Percentiles rank a stretch among this genome's conserved stretches.
These are phyloP conservation scores for Closterium sp. DNA, from an alignment of 139 green algal genomes.

Conservation along the genomic window DNA sequence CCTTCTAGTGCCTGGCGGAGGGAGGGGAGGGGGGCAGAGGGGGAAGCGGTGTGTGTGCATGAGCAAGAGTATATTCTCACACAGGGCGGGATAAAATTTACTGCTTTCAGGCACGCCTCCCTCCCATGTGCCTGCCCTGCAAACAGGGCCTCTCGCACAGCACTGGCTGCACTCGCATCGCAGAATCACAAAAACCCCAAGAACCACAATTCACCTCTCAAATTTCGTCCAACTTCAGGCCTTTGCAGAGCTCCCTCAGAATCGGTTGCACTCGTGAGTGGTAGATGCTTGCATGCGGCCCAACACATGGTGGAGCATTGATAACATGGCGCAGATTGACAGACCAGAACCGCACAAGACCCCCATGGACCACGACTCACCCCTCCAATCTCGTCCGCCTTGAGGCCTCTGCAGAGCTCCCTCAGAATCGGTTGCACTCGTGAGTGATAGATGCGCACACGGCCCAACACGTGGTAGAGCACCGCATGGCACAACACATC, in stretches of 20 bases:
- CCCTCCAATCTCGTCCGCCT: background rate
- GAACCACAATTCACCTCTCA: background rate
- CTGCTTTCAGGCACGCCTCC: slow-evolving; percentile 22
- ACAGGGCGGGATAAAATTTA: background rate
- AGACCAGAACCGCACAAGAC: no score
- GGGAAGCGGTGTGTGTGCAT: background rate
- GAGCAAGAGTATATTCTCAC: background rate
- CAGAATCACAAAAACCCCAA: no score
- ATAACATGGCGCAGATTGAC: no score
- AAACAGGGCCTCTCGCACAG: background rate
- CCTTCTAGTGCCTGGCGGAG: slow-evolving; percentile 24
- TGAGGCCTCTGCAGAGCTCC: slow-evolving; percentile 36
- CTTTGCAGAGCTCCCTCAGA: no score
- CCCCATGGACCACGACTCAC: background rate
- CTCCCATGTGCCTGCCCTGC: slow-evolving; percentile 33
- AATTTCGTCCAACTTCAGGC: background rate
- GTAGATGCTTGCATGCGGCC: no score
- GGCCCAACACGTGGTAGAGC: slow-evolving; percentile 46
- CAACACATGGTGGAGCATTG: no score
- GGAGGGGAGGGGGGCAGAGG: background rate
- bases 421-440: slow-evolving; percentile 31
- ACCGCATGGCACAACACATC: no score
- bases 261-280: no score
- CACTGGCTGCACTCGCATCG: no score
- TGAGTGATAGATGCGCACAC: slow-evolving; percentile 28